Conservation (phyloP, 2,329 filamentous ascomycete genomes). For the Neophaeococcomyces aloes region DNA sequence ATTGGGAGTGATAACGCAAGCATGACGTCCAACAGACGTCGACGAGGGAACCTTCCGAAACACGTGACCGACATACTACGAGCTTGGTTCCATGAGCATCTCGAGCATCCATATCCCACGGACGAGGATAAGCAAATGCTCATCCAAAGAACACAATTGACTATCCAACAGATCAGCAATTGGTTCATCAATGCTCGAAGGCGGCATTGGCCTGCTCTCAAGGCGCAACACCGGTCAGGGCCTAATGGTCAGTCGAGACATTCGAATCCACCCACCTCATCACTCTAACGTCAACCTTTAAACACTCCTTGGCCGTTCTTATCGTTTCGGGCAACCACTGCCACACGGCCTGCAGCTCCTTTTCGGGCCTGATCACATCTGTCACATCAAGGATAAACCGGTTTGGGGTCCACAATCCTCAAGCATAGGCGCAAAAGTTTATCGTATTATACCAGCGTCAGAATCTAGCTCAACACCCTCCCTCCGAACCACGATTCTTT, state of each 20-base stretch:
- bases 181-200: slow-evolving; percentile 45
- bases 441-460: too few species aligned
- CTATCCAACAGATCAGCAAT: slow-evolving; percentile 56
- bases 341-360: too few species aligned
- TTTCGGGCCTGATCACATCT: too few species aligned
- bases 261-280: background rate
- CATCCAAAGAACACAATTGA: slow-evolving; percentile 63
- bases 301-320: too few species aligned
- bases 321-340: too few species aligned
- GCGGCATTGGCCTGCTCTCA: slow-evolving; percentile 36
- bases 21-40: slow-evolving; percentile 39
- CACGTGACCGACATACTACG: slow-evolving; percentile 73
- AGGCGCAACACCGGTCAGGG: background rate
- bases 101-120: slow-evolving; percentile 73
- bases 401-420: too few species aligned
- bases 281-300: too few species aligned
- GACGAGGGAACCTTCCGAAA: slow-evolving; percentile 81
- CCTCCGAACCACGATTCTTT: too few species aligned
- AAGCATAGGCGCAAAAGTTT: too few species aligned
- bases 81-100: slow-evolving; percentile 67
- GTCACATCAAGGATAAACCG: too few species aligned
- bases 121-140: slow-evolving; percentile 80
- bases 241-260: background rate
- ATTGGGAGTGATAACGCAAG: slow-evolving; percentile 26
- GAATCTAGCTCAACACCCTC: too few species aligned